These are phyloP conservation scores for Arabidopsis thaliana DNA, from an alignment of 345 rosid species.

Conservation along the genomic window DNA sequence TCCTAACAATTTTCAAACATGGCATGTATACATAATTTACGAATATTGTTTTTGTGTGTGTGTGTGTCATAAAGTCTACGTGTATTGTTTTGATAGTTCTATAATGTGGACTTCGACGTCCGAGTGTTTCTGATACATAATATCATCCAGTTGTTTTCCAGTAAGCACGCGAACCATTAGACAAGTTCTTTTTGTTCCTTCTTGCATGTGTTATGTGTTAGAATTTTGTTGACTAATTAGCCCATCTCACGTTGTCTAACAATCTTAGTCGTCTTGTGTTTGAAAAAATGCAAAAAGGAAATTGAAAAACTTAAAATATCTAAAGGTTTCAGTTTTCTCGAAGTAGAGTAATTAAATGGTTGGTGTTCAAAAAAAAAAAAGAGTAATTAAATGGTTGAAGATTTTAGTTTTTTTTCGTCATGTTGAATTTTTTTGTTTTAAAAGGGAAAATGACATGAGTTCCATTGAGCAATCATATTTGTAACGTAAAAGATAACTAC, in stretches of 20 bases:
- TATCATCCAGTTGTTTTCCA: not conserved
- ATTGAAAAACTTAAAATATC: not conserved
- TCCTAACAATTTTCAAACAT: not conserved
- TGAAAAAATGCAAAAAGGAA: not conserved
- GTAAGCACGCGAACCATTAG: not conserved
- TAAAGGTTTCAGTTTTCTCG: not conserved
- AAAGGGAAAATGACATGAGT: too few species aligned
- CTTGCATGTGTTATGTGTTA: not conserved
- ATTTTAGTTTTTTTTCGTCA: too few species aligned
- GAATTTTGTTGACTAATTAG: slow-evolving; percentile 21
- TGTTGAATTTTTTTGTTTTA: too few species aligned
- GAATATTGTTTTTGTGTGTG: not conserved
- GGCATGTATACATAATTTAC: not conserved
- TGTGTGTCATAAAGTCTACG: not conserved
- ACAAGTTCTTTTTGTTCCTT: not conserved
- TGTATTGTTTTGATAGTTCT: not conserved
- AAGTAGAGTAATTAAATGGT: not conserved
- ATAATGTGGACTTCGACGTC: not conserved
- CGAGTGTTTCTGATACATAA: not conserved
- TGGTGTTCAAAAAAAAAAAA: too few species aligned
- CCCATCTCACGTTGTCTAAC: slow-evolving; percentile 1
- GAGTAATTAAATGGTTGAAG: too few species aligned
- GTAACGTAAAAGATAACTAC: not conserved
- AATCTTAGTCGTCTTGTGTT: slow-evolving; percentile 7
- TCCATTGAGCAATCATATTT: not conserved